These are phyloP conservation scores for Zanthoxylum bungeanum DNA, from an alignment of 345 rosid species.

Conservation along the genomic window DNA sequence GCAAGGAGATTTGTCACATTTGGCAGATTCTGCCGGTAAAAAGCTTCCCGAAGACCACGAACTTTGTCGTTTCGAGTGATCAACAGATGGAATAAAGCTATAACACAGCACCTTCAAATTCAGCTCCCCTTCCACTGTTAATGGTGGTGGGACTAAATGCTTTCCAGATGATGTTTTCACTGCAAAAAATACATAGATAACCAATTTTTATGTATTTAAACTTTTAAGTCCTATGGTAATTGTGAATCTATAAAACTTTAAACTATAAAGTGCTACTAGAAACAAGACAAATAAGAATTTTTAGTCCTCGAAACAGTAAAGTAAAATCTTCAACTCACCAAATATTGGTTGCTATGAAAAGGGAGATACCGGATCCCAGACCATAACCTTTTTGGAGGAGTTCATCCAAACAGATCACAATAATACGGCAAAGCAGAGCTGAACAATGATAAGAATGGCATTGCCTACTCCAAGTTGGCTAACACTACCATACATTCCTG, in stretches of 20 bases:
- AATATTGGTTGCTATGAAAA: slow-evolving; percentile 88
- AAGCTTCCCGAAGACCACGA: slow-evolving; percentile 79
- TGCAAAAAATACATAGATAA: slow-evolving; percentile 26
- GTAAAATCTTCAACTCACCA: slow-evolving; percentile 41
- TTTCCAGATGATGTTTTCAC: slow-evolving; percentile 86
- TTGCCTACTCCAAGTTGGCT: slow-evolving; percentile 80
- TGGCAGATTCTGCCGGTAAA: slow-evolving; percentile 87
- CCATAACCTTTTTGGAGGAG: slow-evolving; percentile 87
- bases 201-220: background rate
- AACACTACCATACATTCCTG: slow-evolving; percentile 84
- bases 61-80: slow-evolving; percentile 77
- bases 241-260: background rate
- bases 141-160: slow-evolving; percentile 90
- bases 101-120: slow-evolving; percentile 92
- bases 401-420: slow-evolving; percentile 79
- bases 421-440: slow-evolving; percentile 81
- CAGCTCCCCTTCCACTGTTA: slow-evolving; percentile 87
- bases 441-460: slow-evolving; percentile 72
- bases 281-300: background rate
- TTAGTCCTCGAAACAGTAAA: background rate
- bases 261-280: background rate
- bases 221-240: background rate
- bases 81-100: slow-evolving; percentile 76
- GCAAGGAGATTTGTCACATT: slow-evolving; percentile 86
- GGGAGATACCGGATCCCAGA: slow-evolving; percentile 81